Base-by-base conservation (phyloP, 2,329 filamentous ascomycete genomes). In the Trichophaea hybrida region DNA sequence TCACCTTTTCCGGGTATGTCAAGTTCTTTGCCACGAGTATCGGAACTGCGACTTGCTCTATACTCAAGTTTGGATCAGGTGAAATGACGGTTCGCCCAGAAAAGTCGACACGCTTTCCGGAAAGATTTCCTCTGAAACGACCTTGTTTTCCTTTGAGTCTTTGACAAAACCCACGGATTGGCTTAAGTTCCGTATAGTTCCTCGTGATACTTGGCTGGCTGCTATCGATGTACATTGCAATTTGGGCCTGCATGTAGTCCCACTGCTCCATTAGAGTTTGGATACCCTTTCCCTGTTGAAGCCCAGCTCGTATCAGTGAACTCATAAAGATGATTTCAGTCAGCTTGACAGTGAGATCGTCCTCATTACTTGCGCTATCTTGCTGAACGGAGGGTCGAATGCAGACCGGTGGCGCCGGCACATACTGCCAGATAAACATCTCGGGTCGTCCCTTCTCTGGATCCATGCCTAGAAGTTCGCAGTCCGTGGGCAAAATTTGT, bases 151-250 rank as follows among this genome's bases (percentile, higher is more conserved):
- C 93, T 74, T 98, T 98, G 52, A 98, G 74, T 13, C 93, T 83
- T 73, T 97, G 93, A 63, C 91, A 95, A 70, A 98, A 94, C 15
- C 93, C 93, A 68, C 93, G 82, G 68, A 93, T 94, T 0, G 86
- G 81, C 72, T 94, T 96, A 60, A 88, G 87, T 61, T 89, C 85
- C 6, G 88, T 87, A 31, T 62, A 64, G 10, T 84, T 84, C 68
- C 94, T 88, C 67, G 90, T 84, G n/a, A 98, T 78, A 33, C 91
- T 91, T 0, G 93, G 93, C 1, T 94, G 84, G 68, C 96, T 90
- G 64, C 90, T 95, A 75, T 98, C 97, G 72, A 98, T 91, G 71
- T 98, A 97, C 78, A 97, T 89, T 62, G 91, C 93, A 61, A 97
- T 86, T 69, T 97, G 90, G 6, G 95, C 79, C 70, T 97, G 91